Evolutionary conservation across 1,139 yeast genomes (phyloP).

Genomic region (Taphrina wiesneri): DNA sequence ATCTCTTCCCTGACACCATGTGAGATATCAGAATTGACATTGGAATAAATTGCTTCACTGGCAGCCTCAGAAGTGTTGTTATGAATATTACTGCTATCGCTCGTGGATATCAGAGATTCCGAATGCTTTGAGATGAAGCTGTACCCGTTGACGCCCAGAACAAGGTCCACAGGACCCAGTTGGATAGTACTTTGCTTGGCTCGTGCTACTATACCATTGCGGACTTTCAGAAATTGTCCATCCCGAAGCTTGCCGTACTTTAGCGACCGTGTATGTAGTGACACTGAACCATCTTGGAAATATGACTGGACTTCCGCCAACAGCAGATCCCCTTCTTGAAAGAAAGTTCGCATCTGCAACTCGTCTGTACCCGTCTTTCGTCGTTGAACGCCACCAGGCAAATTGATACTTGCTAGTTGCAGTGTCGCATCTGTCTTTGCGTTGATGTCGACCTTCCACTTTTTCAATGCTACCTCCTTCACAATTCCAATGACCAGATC

Average conservation of each 20-base stretch:
- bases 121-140: conserved; percentile 84
- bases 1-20: conserved; percentile 67
- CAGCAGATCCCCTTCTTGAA: conserved; percentile 94
- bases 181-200: conserved; percentile 83
- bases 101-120: conserved; percentile 35
- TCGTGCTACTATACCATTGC: conserved; percentile 76
- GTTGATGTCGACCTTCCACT: conserved; percentile 98
- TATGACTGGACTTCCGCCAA: conserved; percentile 91
- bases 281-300: conserved; percentile 87
- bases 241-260: conserved; percentile 93
- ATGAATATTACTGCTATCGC: conserved; percentile 54
- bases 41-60: conserved; percentile 93
- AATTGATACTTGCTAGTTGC: conserved; percentile 90
- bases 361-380: conserved; percentile 95
- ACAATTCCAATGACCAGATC: conserved; percentile 94
- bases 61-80: conserved; percentile 91
- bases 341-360: conserved; percentile 87
- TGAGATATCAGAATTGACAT: conserved; percentile 72
- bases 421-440: conserved; percentile 87
- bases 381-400: conserved; percentile 95
- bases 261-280: conserved; percentile 89
- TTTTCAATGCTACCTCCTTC: conserved; percentile 86
- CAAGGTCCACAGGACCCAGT: conserved; percentile 86
- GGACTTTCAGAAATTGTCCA: conserved; percentile 79
- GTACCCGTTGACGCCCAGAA: conserved; percentile 91